Percentiles rank a stretch among this genome's conserved stretches.
phyloP scores from a whole-genome alignment of 768 basidiomycete species.

The Polyporus arcularius region DNA sequence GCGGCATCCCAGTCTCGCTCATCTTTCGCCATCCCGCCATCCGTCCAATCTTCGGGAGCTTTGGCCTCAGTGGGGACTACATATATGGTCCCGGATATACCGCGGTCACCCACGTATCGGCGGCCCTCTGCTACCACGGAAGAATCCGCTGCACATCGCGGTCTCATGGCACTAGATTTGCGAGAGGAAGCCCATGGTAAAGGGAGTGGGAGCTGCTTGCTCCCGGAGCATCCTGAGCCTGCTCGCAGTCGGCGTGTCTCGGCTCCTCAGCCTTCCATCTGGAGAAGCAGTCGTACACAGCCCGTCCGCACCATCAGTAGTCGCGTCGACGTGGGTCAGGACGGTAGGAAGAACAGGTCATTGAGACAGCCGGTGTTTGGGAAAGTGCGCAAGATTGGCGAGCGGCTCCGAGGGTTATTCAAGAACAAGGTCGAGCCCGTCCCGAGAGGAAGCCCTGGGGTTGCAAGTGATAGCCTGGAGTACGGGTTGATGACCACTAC shows the following conservation, averaged over 20 bases:
- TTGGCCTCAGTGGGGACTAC: not conserved
- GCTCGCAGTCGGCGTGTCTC: conserved; percentile 6
- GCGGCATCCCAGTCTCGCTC: conserved; percentile 15
- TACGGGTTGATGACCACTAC: conserved; percentile 23
- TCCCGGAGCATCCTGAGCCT: not conserved
- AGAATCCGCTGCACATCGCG: not conserved
- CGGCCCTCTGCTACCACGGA: not conserved
- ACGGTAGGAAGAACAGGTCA: not conserved
- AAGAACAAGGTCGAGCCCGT: conserved; percentile 30
- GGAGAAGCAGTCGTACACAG: not conserved
- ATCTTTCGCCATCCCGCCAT: conserved; percentile 23
- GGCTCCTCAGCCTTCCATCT: conserved; percentile 6
- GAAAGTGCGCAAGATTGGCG: conserved; percentile 19
- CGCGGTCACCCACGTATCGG: not conserved
- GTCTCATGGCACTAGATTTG: not conserved
- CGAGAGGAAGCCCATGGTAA: no score
- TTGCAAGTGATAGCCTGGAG: not conserved
- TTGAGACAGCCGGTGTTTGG: conserved; percentile 12
- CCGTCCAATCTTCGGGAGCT: conserved; percentile 14
- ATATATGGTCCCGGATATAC: not conserved
- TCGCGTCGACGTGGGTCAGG: conserved; percentile 17
- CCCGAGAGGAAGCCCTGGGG: conserved; percentile 20
- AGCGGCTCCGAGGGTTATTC: conserved; percentile 16
- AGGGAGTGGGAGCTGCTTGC: not conserved
- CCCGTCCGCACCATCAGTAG: conserved; percentile 10